These are phyloP conservation scores for Setomelanomma holmii DNA, from an alignment of 2,329 filamentous ascomycete species.

Conservation along the genomic window DNA sequence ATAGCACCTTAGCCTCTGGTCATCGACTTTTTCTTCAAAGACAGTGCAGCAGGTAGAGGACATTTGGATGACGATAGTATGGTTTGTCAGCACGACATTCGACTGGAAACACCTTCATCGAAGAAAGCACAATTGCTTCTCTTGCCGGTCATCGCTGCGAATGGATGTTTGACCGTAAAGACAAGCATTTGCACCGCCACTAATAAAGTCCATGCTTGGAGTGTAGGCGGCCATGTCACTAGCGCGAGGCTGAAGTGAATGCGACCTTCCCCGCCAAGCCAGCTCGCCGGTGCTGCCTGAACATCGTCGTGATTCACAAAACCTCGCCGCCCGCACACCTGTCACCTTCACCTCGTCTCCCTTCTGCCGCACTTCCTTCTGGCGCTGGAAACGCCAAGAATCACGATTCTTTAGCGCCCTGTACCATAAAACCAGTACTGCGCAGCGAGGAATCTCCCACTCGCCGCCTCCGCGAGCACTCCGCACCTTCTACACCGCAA, in stretches of 20 bases:
- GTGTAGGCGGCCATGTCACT: neutral
- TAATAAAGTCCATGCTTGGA: neutral
- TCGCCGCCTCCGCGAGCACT: constrained; percentile 8
- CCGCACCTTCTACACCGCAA: constrained; percentile 5
- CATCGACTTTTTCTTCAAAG: too few species aligned
- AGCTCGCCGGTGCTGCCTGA: constrained; percentile 40
- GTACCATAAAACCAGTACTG: constrained; percentile 8
- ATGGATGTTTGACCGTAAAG: too few species aligned
- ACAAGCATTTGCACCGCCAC: neutral
- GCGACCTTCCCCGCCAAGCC: constrained; percentile 27
- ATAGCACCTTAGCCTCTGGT: too few species aligned
- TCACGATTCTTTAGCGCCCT: constrained; percentile 2
- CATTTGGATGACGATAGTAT: neutral
- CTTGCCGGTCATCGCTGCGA: too few species aligned
- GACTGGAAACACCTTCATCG: too few species aligned
- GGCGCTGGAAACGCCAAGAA: constrained; percentile 1
- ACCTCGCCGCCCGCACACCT: constrained; percentile 28
- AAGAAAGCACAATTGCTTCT: too few species aligned
- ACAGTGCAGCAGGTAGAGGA: too few species aligned
- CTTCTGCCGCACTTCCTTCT: neutral
- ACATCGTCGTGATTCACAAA: constrained; percentile 38
- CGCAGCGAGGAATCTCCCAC: constrained; percentile 10
- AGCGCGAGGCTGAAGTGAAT: constrained; percentile 23
- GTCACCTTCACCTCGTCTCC: constrained; percentile 23
- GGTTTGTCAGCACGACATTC: neutral